Percentiles rank a stretch among this genome's conserved stretches.
These are phyloP conservation scores for Aspergillus arachidicola DNA, from an alignment of 2,329 filamentous ascomycete genomes.

Conservation along the genomic window DNA sequence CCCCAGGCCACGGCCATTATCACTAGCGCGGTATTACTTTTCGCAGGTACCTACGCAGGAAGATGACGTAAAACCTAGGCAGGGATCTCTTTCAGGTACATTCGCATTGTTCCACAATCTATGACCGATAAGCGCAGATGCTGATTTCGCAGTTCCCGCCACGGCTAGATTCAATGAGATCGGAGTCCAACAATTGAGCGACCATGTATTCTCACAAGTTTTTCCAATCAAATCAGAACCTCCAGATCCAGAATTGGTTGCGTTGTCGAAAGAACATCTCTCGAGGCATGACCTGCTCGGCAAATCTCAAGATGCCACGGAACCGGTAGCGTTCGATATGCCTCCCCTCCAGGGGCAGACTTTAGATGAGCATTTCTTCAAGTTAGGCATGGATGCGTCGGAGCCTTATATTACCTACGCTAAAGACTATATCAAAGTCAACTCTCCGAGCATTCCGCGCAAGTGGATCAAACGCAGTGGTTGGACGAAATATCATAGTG, in stretches of 20 bases:
- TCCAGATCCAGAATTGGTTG: constrained; percentile 71
- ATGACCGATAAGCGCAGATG: constrained; percentile 1
- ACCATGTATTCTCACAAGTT: constrained; percentile 78
- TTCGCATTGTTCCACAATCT: neutral
- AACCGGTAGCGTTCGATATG: constrained; percentile 82
- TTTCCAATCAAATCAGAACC: constrained; percentile 62
- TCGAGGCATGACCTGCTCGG: constrained; percentile 82
- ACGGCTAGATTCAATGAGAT: constrained; percentile 84
- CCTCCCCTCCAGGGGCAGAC: constrained; percentile 76
- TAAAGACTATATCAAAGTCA: constrained; percentile 69
- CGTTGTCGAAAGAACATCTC: constrained; percentile 80
- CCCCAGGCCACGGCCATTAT: constrained; percentile 18
- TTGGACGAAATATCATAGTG: constrained; percentile 87
- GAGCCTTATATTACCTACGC: constrained; percentile 79
- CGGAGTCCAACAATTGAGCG: constrained; percentile 89
- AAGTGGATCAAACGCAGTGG: constrained; percentile 80
- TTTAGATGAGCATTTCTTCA: constrained; percentile 92
- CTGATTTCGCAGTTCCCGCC: constrained; percentile 37
- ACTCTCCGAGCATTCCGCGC: constrained; percentile 62
- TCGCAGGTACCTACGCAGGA: constrained; percentile 18
- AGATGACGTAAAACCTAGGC: constrained; percentile 8
- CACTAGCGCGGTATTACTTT: constrained; percentile 14
- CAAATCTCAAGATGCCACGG: constrained; percentile 77
- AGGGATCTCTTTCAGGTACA: constrained; percentile 33
- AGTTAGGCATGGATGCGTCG: constrained; percentile 80